Conservation (phyloP, 805 yeast genomes). For the Candida parachauliodes region DNA sequence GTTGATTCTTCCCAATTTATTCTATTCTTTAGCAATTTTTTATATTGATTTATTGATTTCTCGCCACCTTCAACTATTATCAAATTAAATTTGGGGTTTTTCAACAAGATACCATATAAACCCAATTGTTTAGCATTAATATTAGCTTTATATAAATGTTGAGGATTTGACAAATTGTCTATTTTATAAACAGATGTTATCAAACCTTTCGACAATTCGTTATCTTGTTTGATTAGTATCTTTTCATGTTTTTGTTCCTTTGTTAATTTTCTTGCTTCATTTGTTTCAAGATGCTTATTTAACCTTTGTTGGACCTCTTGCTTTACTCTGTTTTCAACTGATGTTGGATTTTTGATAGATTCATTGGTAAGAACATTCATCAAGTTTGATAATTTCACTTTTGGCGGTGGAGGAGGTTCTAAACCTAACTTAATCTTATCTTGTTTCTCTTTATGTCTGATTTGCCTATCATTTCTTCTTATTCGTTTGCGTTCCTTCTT, state of each 20-base stretch:
- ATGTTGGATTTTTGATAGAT: slow-evolving; percentile 85
- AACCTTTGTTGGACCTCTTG: slow-evolving; percentile 64
- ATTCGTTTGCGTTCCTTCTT: slow-evolving; percentile 72
- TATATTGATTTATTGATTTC: slow-evolving; percentile 58
- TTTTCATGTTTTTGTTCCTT: slow-evolving; percentile 57
- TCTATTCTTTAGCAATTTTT: slow-evolving; percentile 55
- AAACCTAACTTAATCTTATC: slow-evolving; percentile 77
- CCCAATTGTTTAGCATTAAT: slow-evolving; percentile 73
- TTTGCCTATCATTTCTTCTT: slow-evolving; percentile 65
- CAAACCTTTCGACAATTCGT: slow-evolving; percentile 51
- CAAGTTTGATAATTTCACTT: slow-evolving; percentile 77
- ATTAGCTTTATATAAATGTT: slow-evolving; percentile 71
- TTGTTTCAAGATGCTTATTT: slow-evolving; percentile 53
- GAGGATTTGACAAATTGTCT: slow-evolving; percentile 52
- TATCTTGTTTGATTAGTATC: slow-evolving; percentile 30
- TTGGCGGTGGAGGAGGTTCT: slow-evolving; percentile 85
- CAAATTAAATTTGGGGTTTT: slow-evolving; percentile 46
- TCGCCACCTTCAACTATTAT: slow-evolving; percentile 75
- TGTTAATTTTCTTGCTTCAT: slow-evolving; percentile 59
- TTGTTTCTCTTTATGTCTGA: slow-evolving; percentile 63
- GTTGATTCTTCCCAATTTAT: slow-evolving; percentile 64
- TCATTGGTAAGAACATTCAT: slow-evolving; percentile 85
- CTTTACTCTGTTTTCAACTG: slow-evolving; percentile 69
- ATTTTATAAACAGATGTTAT: slow-evolving; percentile 59
- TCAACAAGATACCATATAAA: slow-evolving; percentile 60